Evolutionary conservation across 2,329 filamentous ascomycete species (phyloP).

Genomic region (Alternaria sp.): DNA sequence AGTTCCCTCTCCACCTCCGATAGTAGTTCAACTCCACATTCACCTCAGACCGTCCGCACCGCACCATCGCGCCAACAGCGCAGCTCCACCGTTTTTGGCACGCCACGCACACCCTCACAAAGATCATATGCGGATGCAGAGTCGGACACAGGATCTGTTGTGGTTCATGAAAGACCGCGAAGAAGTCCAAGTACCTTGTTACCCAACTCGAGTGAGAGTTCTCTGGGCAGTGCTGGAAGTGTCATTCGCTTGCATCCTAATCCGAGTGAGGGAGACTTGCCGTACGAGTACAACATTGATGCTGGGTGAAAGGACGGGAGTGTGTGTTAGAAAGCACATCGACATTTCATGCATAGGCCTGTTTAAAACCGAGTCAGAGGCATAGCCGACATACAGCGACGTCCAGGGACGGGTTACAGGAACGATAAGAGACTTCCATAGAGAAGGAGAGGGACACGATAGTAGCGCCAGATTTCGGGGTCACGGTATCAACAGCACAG

Average conservation of each 20-base stretch:
- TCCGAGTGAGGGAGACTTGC: constrained; percentile 40
- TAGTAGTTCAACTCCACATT: constrained; percentile 23
- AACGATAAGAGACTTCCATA: not conserved
- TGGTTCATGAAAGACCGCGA: constrained; percentile 23
- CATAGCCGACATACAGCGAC: not conserved
- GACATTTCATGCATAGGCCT: not conserved
- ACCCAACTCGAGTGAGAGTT: constrained; percentile 42
- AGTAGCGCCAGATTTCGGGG: not conserved
- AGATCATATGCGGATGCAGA: constrained; percentile 28
- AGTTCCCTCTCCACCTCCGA: constrained; percentile 19
- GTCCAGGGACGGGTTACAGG: not conserved
- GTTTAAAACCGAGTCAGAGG: not conserved
- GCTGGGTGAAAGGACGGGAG: constrained; percentile 13
- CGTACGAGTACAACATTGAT: constrained; percentile 41
- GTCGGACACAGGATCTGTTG: constrained; percentile 39
- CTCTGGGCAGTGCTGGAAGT: constrained; percentile 31
- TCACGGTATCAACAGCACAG: not conserved
- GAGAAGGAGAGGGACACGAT: not conserved
- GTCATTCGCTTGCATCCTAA: constrained; percentile 39
- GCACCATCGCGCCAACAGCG: constrained; percentile 37
- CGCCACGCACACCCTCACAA: constrained; percentile 36
- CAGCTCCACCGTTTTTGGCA: constrained; percentile 31
- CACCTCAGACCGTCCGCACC: constrained; percentile 42
- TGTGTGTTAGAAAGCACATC: not conserved
- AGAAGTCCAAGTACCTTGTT: constrained; percentile 43